Conservation (phyloP, 768 basidiomycete genomes). For the Psilocybe cyanescens region DNA sequence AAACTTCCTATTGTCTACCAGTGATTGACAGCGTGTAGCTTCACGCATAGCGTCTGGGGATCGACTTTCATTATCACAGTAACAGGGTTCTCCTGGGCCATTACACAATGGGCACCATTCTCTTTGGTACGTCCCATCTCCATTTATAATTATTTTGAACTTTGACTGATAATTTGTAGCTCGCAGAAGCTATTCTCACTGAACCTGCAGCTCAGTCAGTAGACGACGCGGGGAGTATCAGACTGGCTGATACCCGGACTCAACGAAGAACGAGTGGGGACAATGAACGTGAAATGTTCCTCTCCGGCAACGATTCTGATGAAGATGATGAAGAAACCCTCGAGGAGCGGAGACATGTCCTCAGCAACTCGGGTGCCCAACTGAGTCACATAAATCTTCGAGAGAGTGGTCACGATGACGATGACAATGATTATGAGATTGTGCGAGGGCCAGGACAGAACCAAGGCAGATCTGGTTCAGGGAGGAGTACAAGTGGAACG, state of each 20-base stretch:
- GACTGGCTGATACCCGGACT: constrained; percentile 48
- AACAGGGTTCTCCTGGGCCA: constrained; percentile 92
- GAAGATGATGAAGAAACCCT: constrained; percentile 25
- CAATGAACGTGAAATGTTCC: constrained; percentile 33
- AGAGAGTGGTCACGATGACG: not conserved
- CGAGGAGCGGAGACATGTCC: constrained; percentile 30
- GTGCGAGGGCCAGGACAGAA: constrained; percentile 17
- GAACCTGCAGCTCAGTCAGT: constrained; percentile 43
- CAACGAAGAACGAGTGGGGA: constrained; percentile 24
- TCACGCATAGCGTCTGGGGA: constrained; percentile 69
- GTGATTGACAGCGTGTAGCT: constrained; percentile 41
- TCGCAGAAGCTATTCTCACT: constrained; percentile 85
- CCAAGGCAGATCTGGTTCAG: not conserved
- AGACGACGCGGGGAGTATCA: constrained; percentile 42
- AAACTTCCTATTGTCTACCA: not conserved
- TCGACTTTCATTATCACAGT: constrained; percentile 78
- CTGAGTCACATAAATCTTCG: constrained; percentile 50
- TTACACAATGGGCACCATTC: constrained; percentile 93
- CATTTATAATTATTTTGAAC: not conserved
- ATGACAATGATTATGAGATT: constrained; percentile 30
- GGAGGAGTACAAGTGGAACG: constrained; percentile 6
- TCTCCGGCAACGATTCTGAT: constrained; percentile 30
- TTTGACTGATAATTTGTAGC: constrained; percentile 38
- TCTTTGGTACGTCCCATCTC: constrained; percentile 61
- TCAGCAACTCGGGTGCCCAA: constrained; percentile 51